phyloP scores from a whole-genome alignment of 371 early-diverging fungal genomes.

The Zopfochytrium polystomum region DNA sequence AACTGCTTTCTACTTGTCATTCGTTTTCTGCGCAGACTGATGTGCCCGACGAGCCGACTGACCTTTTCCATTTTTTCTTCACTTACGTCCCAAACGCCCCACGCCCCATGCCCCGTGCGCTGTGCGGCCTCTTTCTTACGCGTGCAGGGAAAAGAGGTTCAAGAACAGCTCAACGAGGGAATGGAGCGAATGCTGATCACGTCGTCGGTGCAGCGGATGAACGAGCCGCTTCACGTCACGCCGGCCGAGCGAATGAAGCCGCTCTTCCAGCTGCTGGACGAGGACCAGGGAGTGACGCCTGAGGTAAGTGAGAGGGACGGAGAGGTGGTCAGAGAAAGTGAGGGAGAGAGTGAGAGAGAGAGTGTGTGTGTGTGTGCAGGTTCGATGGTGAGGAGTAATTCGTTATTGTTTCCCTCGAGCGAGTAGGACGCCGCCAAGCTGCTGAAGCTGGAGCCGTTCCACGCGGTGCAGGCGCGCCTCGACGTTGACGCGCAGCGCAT shows the following conservation, averaged over 20 bases:
- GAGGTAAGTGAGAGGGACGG: conserved; percentile 34
- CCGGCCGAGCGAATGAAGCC: conserved; percentile 71
- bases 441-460: conserved; percentile 70
- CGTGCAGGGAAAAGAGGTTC: conserved; percentile 51
- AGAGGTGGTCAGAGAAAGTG: not conserved
- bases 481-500: conserved; percentile 45
- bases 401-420: too few relatives aligned
- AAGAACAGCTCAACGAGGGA: conserved; percentile 64
- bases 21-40: not conserved
- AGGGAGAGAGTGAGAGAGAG: not conserved
- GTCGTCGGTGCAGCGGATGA: conserved; percentile 40
- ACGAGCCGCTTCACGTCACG: conserved; percentile 63
- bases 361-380: not conserved
- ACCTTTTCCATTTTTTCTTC: too few relatives aligned
- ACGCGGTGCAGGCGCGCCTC: conserved; percentile 51
- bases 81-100: too few relatives aligned
- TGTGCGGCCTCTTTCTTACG: too few relatives aligned
- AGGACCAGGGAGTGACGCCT: conserved; percentile 67
- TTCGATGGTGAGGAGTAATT: too few relatives aligned
- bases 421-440: conserved; percentile 76
- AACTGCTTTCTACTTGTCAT: not conserved
- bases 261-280: conserved; percentile 73
- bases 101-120: too few relatives aligned
- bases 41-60: too few relatives aligned
- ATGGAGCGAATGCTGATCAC: conserved; percentile 87